Conservation (phyloP, 202 grass and related monocot genomes). For the Panicum hallii region DNA sequence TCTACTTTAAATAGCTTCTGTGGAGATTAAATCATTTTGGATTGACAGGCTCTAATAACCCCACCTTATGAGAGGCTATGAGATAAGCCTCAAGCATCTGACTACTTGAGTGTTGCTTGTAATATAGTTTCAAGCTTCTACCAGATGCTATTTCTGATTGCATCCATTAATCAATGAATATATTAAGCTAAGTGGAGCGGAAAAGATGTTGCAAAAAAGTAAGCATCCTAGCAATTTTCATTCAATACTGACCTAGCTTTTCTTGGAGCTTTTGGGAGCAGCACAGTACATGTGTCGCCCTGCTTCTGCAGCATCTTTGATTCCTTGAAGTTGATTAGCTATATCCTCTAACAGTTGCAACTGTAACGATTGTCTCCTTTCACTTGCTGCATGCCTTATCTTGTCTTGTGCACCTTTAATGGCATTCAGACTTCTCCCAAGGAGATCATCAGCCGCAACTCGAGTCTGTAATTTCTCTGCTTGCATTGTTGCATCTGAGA, state of each 20-base stretch:
- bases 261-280: conserved; percentile 50
- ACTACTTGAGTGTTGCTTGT: background rate
- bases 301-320: conserved; percentile 64
- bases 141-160: background rate
- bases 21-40: background rate
- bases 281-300: conserved; percentile 45
- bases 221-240: background rate
- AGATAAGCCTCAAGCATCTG: background rate
- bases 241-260: conserved; percentile 47
- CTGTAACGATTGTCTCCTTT: conserved; percentile 61
- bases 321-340: conserved; percentile 79
- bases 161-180: background rate
- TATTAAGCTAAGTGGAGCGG: background rate
- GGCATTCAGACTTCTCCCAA: conserved; percentile 70
- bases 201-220: background rate
- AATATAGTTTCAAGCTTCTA: conserved; percentile 19
- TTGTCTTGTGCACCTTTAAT: conserved; percentile 80
- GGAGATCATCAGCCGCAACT: conserved; percentile 72
- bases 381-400: conserved; percentile 58
- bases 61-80: background rate
- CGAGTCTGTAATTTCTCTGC: conserved; percentile 55
- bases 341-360: conserved; percentile 84
- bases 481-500: conserved; percentile 64
- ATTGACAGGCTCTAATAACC: background rate
- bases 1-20: background rate